A percentile compares a stretch with the other conserved stretches of the same genome.
Conservation (phyloP, 345 rosid species). For the Bretschneidera sinensis region DNA sequence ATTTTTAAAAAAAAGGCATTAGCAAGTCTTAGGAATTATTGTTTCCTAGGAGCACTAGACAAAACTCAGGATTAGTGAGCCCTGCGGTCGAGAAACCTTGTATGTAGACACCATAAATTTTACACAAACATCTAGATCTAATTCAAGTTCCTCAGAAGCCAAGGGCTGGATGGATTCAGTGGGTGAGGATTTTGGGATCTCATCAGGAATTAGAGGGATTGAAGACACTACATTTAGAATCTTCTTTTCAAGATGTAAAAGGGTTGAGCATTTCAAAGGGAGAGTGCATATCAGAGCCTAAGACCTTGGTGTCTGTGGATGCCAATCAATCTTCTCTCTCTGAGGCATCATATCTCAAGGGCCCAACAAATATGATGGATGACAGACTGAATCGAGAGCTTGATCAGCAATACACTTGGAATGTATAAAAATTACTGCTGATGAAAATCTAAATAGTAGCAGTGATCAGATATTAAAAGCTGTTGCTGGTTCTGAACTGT, state of each 20-base stretch:
- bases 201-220: conserved; percentile 17
- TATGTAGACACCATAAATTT: conserved; percentile 54
- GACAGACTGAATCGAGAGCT: conserved; percentile 19
- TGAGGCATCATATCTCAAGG: conserved; percentile 12
- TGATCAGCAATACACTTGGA: conserved; percentile 25
- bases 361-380: conserved; percentile 19
- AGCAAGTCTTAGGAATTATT: conserved; percentile 49
- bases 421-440: conserved; percentile 19
- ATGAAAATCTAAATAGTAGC: conserved; percentile 13
- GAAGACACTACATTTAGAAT: conserved; percentile 14
- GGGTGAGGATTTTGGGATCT: conserved; percentile 12
- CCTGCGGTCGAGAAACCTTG: conserved; percentile 57
- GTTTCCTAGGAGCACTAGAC: conserved; percentile 22
- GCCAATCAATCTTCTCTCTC: conserved; percentile 18
- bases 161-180: conserved; percentile 18
- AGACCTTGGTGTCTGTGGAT: conserved; percentile 6
- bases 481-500: conserved; percentile 7
- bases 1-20: conserved; percentile 31
- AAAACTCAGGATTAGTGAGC: conserved; percentile 29
- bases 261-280: conserved; percentile 17
- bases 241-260: conserved; percentile 23
- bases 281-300: conserved; percentile 13
- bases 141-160: conserved; percentile 24
- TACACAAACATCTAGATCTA: conserved; percentile 24
- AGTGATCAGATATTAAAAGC: conserved; percentile 19